Conservation (phyloP, 805 yeast genomes). For the Monosporozyma aquatica region DNA sequence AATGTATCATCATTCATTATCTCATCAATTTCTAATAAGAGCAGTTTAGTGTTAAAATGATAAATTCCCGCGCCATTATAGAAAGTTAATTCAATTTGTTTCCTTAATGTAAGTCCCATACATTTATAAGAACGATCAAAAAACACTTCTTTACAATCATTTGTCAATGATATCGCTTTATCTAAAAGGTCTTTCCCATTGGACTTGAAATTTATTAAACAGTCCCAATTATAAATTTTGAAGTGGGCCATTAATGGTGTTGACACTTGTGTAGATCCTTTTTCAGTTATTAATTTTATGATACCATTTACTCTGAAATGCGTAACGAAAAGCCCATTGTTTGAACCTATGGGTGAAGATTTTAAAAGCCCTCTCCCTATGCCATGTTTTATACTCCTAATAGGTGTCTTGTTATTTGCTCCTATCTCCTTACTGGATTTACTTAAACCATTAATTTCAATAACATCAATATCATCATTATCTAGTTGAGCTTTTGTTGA, state of each 20-base stretch:
- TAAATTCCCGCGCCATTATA: background rate
- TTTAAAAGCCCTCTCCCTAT: constrained; percentile 5
- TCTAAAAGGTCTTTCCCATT: constrained; percentile 13
- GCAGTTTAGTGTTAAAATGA: background rate
- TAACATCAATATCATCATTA: background rate
- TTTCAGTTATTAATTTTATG: no score
- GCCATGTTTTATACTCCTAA: constrained; percentile 3
- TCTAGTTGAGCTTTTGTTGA: background rate
- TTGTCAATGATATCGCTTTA: constrained; percentile 11
- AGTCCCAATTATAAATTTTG: no score
- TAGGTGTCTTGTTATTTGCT: constrained; percentile 8
- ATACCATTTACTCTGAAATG: no score
- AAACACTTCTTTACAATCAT: constrained; percentile 14
- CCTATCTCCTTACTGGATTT: constrained; percentile 3
- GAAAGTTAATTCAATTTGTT: constrained; percentile 2
- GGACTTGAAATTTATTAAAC: no score
- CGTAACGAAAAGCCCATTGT: no score
- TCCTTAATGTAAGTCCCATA: constrained; percentile 15
- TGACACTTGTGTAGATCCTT: no score
- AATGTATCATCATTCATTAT: background rate
- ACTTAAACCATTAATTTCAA: background rate
- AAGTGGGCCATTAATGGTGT: no score
- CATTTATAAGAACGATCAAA: constrained; percentile 12
- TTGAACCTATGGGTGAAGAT: no score
- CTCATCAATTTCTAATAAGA: background rate